Percentiles rank a stretch among this genome's conserved stretches.
These are phyloP conservation scores for Oryza meridionalis DNA, from an alignment of 176 grass and related monocot species.

Conservation along the genomic window DNA sequence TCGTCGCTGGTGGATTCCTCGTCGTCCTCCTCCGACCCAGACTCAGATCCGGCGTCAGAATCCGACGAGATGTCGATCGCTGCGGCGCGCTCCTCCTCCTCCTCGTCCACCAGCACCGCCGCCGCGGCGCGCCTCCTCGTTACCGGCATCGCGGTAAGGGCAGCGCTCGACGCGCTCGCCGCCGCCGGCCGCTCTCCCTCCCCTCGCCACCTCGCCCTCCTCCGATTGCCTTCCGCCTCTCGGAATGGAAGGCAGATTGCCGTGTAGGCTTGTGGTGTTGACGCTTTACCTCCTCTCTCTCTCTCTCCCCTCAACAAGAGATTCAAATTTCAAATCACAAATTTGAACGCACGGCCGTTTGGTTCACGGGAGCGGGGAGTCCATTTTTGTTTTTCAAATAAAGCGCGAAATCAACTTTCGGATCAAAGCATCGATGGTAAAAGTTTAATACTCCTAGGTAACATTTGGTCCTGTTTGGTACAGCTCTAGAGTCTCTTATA, in stretches of 20 bases:
- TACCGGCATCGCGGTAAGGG: constrained; percentile 40
- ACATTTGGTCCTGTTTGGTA: no score
- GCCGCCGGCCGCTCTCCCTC: neutral
- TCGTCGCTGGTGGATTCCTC: constrained; percentile 48
- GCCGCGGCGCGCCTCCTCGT: constrained; percentile 28
- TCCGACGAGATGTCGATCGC: constrained; percentile 62
- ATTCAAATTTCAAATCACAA: neutral
- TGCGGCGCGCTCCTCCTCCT: constrained; percentile 1
- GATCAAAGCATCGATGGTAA: neutral
- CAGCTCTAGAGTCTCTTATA: no score
- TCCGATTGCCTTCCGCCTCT: constrained; percentile 24
- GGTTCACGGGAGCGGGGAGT: neutral
- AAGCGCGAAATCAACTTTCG: neutral
- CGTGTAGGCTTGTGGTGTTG: neutral
- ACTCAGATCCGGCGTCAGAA: constrained; percentile 38
- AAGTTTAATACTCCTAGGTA: no score
- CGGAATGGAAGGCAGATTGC: neutral
- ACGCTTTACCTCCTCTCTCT: neutral
- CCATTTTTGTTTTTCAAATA: neutral
- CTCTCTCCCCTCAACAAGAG: neutral
- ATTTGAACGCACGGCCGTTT: neutral
- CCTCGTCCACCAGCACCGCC: neutral
- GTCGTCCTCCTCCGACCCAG: constrained; percentile 34
- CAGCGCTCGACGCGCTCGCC: neutral
- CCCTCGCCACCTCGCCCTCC: neutral